phyloP scores from a whole-genome alignment of 2,329 filamentous ascomycete species.

The Colletotrichum liaoningense region DNA sequence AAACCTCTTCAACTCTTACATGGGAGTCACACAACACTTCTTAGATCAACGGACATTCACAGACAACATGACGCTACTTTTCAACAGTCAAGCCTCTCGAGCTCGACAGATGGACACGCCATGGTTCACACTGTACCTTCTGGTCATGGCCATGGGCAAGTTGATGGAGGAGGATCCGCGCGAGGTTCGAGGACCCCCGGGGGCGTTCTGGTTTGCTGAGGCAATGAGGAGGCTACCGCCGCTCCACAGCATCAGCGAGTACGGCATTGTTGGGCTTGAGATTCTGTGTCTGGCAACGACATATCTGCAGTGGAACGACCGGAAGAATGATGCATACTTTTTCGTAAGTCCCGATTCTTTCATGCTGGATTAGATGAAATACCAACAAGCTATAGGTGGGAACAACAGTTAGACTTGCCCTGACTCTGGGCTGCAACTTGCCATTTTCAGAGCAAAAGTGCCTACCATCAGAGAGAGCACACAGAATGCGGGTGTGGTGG shows the following conservation, averaged over 20 bases:
- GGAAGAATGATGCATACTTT: constrained; percentile 44
- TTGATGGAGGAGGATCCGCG: constrained; percentile 40
- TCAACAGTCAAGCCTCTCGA: constrained; percentile 37
- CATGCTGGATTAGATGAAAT: not conserved
- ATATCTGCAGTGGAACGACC: constrained; percentile 44
- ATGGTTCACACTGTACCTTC: constrained; percentile 43
- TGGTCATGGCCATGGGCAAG: constrained; percentile 45
- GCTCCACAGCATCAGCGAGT: constrained; percentile 39
- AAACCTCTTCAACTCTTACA: constrained; percentile 39
- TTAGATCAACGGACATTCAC: constrained; percentile 42
- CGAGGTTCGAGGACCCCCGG: constrained; percentile 36
- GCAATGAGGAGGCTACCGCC: constrained; percentile 41
- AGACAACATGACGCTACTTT: constrained; percentile 41
- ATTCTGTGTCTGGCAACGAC: constrained; percentile 41
- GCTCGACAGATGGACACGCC: constrained; percentile 37
- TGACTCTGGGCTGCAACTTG: constrained; percentile 42
- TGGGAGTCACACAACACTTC: constrained; percentile 44
- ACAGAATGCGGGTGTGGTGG: constrained; percentile 44
- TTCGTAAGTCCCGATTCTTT: constrained; percentile 33
- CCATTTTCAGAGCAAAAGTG: constrained; percentile 41
- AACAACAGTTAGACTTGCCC: constrained; percentile 40
- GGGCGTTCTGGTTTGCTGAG: constrained; percentile 42
- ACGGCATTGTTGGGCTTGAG: constrained; percentile 43
- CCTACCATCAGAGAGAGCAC: constrained; percentile 41
- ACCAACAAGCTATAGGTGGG: constrained; percentile 37